Evolutionary conservation across 306 rosid genomes (phyloP).

Genomic region (Vicia villosa): DNA sequence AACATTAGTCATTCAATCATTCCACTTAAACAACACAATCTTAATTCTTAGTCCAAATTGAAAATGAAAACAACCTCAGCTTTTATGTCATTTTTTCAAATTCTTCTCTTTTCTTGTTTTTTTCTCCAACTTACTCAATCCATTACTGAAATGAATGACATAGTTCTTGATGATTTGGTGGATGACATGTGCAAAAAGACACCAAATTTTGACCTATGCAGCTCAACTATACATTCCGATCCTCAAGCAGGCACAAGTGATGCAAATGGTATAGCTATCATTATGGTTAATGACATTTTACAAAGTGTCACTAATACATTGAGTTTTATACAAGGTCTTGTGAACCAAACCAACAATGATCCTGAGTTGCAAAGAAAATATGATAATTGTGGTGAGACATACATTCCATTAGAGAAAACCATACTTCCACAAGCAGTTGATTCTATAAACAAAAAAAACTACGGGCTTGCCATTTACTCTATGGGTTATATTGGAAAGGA

Average conservation of each 20-base stretch:
- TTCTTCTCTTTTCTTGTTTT: background rate
- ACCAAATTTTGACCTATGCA: background rate
- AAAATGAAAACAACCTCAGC: background rate
- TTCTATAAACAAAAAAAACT: background rate
- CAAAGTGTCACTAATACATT: background rate
- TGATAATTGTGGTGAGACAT: background rate
- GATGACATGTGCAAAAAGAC: background rate
- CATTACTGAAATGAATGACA: background rate
- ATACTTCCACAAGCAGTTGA: background rate
- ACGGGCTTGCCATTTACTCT: background rate
- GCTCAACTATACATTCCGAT: background rate
- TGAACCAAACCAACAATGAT: background rate
- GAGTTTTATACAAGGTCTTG: background rate
- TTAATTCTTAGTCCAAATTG: background rate
- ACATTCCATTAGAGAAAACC: background rate
- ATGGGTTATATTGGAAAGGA: background rate
- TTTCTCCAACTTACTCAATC: background rate
- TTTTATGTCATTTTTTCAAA: background rate
- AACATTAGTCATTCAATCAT: background rate
- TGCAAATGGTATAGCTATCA: background rate
- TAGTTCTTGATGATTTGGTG: background rate
- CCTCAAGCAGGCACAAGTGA: background rate
- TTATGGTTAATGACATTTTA: background rate
- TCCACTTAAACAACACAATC: background rate
- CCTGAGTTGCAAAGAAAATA: background rate